Conservation (phyloP, 2,329 filamentous ascomycete genomes). For the Ophiostoma australiae region DNA sequence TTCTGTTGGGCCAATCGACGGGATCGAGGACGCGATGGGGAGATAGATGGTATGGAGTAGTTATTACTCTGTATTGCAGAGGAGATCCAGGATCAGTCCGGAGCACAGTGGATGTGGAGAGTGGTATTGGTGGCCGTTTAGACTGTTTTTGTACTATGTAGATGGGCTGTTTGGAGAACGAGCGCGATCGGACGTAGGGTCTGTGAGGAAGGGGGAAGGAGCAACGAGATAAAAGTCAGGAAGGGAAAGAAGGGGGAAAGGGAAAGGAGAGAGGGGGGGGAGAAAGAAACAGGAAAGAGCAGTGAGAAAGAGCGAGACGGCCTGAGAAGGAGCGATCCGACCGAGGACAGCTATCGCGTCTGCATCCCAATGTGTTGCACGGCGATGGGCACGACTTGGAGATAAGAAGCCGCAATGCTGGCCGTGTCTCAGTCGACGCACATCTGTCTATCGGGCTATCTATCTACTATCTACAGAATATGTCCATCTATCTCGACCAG, state of each 20-base stretch:
- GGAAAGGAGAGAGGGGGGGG: neutral
- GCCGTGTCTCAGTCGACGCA: neutral
- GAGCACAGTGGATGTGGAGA: neutral
- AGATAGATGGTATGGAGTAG: too few relatives aligned
- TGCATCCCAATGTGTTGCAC: neutral
- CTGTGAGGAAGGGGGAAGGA: neutral
- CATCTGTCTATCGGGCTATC: neutral
- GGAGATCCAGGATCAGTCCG: neutral
- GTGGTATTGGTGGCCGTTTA: neutral
- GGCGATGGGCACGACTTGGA: constrained; percentile 1
- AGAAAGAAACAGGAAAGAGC: neutral
- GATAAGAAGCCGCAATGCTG: constrained; percentile 8
- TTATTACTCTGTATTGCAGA: too few relatives aligned
- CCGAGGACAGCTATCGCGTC: neutral
- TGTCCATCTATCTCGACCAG: neutral
- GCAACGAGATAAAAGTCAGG: neutral
- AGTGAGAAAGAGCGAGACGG: neutral
- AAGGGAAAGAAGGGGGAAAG: too few relatives aligned
- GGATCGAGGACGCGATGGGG: neutral
- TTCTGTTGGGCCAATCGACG: constrained; percentile 6
- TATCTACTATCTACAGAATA: neutral
- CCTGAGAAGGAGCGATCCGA: neutral
- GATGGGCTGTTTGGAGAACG: neutral
- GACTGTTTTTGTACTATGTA: too few relatives aligned
- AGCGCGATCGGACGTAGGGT: neutral